Conservation (phyloP, 148 eudicot species). For the Rheum nobile region DNA sequence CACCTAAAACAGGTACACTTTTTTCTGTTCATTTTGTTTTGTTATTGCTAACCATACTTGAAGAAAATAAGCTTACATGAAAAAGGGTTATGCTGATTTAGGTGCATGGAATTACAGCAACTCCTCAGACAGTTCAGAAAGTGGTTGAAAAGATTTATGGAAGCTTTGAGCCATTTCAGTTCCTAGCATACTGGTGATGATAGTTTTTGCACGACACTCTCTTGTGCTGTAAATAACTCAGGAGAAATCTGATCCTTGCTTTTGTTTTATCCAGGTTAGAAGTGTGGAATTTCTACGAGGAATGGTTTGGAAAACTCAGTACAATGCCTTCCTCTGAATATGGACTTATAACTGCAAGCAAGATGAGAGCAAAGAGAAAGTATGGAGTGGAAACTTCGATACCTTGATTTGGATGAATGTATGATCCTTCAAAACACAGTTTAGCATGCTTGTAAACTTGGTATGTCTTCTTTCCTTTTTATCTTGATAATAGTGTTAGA, state of each 20-base stretch:
- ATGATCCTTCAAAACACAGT: neutral
- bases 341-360: constrained; percentile 65
- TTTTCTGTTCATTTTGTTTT: neutral
- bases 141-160: constrained; percentile 52
- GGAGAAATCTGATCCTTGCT: neutral
- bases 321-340: constrained; percentile 37
- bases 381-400: neutral
- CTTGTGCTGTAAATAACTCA: neutral
- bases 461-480: neutral
- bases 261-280: constrained; percentile 43
- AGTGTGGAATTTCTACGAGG: constrained; percentile 69
- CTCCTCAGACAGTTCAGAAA: constrained; percentile 28
- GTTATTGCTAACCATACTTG: neutral
- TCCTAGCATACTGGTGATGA: constrained; percentile 63
- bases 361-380: constrained; percentile 33
- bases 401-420: neutral
- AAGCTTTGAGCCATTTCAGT: constrained; percentile 65
- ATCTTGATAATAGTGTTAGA: neutral
- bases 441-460: neutral
- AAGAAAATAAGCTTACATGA: neutral
- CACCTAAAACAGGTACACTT: constrained; percentile 54
- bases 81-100: constrained; percentile 13
- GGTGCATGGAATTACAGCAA: constrained; percentile 53
- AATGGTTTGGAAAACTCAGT: constrained; percentile 39
- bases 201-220: neutral